Base-by-base conservation (phyloP, 2,329 filamentous ascomycete species). In the Exserohilum turcica region DNA sequence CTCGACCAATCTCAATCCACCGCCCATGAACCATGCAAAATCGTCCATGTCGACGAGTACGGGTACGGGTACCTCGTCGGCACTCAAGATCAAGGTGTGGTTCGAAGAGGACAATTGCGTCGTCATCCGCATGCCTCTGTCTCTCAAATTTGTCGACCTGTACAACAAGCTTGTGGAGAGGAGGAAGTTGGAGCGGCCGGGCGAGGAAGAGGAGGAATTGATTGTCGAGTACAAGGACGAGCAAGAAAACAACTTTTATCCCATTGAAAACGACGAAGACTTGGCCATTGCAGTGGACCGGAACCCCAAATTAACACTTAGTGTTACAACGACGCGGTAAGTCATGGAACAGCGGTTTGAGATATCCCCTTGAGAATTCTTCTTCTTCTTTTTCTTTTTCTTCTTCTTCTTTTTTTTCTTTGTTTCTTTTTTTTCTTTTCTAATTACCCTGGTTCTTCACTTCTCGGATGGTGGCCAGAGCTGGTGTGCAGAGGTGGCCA, bases 81-180 rank as follows among this genome's bases (percentile, higher is more conserved):
- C 77, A 1, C 68, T 97, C 79, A 97, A 97, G 76, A 90, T 97
- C 72, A 97, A 97, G 78, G 88, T 97, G 48, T 94, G 90, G 78
- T 97, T 91, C 78, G 90, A 93, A 53, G 73, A 78, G 61, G 89
- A 92, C 56, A 93, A 97, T 63, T 85, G 95, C 51, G 93, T 97
- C 62, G 90, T 94, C 38, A 92, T 99, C 66, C 87, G 92, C 29
- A 91, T 97, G 49, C 89, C 93, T 0, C 83, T 84, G 1, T 89
- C 95, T 48, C 91, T 95, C 65, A 83, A 83, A 48, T 94, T 88
- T 74, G 80, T 84, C 47, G 88, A 91, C 56, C 82, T 99, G 7
- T 88, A 88, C 64, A 88, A 92, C 61, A 96, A 94, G 76, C 86
- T 97, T 54, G 84, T 86, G 43, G 91, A 97, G 64, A 84, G 94